Base-by-base conservation (phyloP, 495 filamentous ascomycete species). In the Cetradonia linearis region DNA sequence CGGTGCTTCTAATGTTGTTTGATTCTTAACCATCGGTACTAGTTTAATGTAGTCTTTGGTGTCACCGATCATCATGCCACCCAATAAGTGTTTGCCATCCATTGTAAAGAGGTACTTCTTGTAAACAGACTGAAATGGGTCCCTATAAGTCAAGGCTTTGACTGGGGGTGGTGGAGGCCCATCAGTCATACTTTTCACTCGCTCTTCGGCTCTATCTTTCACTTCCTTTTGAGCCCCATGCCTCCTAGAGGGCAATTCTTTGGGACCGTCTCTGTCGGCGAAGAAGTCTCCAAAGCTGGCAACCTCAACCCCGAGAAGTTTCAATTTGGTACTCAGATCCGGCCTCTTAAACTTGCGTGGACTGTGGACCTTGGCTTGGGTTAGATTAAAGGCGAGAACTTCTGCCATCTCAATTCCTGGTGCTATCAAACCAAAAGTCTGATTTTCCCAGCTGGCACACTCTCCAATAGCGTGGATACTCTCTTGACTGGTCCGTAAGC, bases 31-130 rank as follows among this genome's bases (percentile, higher is more conserved):
- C 78, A 95, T 85, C n/a, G 89, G 87, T 8, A 95, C 92, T 44
- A 97, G 74, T 67, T 95, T 95, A 72, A 96, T 81, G 69, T 96
- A 97, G 71, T 97, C 92, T 61, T 81, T 86, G 0, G 91, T 95
- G 71, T 97, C 92, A 38, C 92, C 92, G 60, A 97, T 95, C 87
- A 97, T 96, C 91, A 97, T 97, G 3, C 92, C 92, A 20, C 92
- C 92, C 8, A 97, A 81, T 3, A 97, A 75, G 70, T 89, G 93
- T 68, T 95, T 95, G 27, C 92, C 92, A 68, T 97, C 92, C 68
- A 86, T 71, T 2, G 91, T 95, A 65, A 96, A 96, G 8, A 97
- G 73, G 71, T 91, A 97, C 71, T 97, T 97, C 72, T 97, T 96
- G 72, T 97, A 97, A 1, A 96, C 83, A n/a, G 89, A 85, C 61